Percentiles rank a stretch among this genome's conserved stretches.
Conservation (phyloP, 768 basidiomycete genomes). For the Daedalea quercina region DNA sequence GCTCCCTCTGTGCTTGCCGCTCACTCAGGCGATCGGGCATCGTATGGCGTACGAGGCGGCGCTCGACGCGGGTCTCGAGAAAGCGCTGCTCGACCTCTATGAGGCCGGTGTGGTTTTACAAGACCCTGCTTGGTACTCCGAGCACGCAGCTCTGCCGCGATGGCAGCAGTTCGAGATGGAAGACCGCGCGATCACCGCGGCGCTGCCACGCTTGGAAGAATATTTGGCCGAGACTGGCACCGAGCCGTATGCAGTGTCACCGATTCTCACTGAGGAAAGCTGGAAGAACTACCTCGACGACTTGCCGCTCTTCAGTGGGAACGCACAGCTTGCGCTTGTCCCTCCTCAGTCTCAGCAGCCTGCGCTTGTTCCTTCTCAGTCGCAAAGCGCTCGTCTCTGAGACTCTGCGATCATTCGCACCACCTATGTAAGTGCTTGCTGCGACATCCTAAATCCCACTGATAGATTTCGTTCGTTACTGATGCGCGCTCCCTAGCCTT, state of each 20-base stretch:
- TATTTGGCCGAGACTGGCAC: conserved; percentile 8
- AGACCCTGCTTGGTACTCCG: conserved; percentile 56
- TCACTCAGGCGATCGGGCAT: conserved; percentile 58
- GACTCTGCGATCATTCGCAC: background rate
- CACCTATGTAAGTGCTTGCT: background rate
- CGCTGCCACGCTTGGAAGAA: conserved; percentile 13
- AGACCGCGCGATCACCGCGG: conserved; percentile 6
- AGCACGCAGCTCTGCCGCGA: conserved; percentile 39
- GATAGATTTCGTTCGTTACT: no score
- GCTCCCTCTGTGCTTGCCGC: conserved; percentile 46
- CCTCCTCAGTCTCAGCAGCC: background rate
- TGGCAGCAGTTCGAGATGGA: conserved; percentile 29
- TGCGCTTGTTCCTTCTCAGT: background rate
- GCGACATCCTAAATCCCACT: background rate
- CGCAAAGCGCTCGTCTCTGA: background rate
- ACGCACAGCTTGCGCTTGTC: background rate
- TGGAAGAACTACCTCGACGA: conserved; percentile 11
- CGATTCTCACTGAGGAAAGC: conserved; percentile 13
- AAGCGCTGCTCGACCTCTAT: conserved; percentile 48
- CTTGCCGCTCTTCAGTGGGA: conserved; percentile 1
- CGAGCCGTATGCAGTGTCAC: conserved; percentile 10
- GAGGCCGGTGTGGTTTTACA: conserved; percentile 44
- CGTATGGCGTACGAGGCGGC: conserved; percentile 54
- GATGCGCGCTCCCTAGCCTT: no score
- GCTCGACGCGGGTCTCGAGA: conserved; percentile 34